Evolutionary conservation across 2,329 filamentous ascomycete species (phyloP).

Genomic region (Chaetomium strumarium): DNA sequence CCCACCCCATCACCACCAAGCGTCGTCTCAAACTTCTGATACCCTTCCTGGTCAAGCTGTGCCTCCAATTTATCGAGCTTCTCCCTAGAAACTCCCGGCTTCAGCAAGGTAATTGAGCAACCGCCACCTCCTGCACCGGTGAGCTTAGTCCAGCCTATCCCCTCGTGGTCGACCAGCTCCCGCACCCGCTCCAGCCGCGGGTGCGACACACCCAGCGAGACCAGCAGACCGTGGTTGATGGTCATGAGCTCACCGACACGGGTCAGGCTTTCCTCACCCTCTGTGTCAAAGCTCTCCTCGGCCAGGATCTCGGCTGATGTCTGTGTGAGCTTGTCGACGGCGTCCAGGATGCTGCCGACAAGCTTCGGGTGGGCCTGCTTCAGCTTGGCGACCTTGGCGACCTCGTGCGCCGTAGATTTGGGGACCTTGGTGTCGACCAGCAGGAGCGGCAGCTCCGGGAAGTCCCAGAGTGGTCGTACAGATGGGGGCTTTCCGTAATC

Average conservation of each 20-base stretch:
- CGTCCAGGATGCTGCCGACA: slow-evolving; percentile 73
- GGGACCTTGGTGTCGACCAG: slow-evolving; percentile 84
- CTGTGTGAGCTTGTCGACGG: slow-evolving; percentile 69
- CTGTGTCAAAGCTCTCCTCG: slow-evolving; percentile 61
- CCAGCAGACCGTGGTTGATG: slow-evolving; percentile 87
- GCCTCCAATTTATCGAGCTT: slow-evolving; percentile 58
- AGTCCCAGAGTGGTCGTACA: slow-evolving; percentile 73
- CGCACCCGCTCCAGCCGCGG: slow-evolving; percentile 86
- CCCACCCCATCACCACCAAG: slow-evolving; percentile 91
- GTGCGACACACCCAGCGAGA: slow-evolving; percentile 90
- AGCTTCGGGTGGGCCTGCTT: slow-evolving; percentile 68
- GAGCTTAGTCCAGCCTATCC: slow-evolving; percentile 94
- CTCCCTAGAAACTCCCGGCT: slow-evolving; percentile 53
- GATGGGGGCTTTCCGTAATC: slow-evolving; percentile 72
- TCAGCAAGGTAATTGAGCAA: slow-evolving; percentile 87
- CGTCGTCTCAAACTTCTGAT: slow-evolving; percentile 79
- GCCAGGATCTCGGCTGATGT: slow-evolving; percentile 50
- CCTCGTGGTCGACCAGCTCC: slow-evolving; percentile 82
- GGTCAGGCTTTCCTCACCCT: slow-evolving; percentile 57
- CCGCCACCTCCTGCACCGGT: slow-evolving; percentile 94
- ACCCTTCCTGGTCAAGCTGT: slow-evolving; percentile 65
- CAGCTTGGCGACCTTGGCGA: slow-evolving; percentile 75
- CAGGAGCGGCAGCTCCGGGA: slow-evolving; percentile 85
- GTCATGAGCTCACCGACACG: slow-evolving; percentile 82
- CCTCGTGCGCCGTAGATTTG: slow-evolving; percentile 79